These are phyloP conservation scores for Trichoderma reesei DNA, from an alignment of 495 filamentous ascomycete genomes.

Conservation along the genomic window DNA sequence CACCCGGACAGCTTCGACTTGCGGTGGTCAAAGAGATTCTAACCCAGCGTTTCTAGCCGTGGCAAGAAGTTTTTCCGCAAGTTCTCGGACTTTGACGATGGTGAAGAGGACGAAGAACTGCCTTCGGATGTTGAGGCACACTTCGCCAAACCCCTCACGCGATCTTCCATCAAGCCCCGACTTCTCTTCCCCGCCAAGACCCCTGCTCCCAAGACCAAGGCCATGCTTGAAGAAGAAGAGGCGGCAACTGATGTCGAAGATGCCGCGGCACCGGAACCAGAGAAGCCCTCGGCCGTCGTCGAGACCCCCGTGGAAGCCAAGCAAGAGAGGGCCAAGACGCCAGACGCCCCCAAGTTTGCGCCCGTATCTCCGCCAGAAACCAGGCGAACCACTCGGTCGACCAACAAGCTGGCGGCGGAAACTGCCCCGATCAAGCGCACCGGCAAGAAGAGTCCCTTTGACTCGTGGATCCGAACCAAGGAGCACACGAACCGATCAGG, in stretches of 20 bases:
- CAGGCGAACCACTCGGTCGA: conserved; percentile 39
- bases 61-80: conserved; percentile 79
- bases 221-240: conserved; percentile 48
- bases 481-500: conserved; percentile 16
- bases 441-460: conserved; percentile 52
- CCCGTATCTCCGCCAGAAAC: conserved; percentile 49
- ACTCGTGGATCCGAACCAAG: conserved; percentile 56
- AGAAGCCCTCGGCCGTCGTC: conserved; percentile 25
- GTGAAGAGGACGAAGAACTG: conserved; percentile 37
- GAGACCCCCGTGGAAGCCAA: conserved; percentile 19
- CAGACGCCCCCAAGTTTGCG: conserved; percentile 39
- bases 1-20: neutral
- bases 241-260: conserved; percentile 41
- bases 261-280: conserved; percentile 35
- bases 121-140: conserved; percentile 37
- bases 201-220: conserved; percentile 31
- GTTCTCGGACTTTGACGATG: conserved; percentile 35
- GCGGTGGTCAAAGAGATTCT: conserved; percentile 13
- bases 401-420: conserved; percentile 19
- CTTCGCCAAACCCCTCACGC: conserved; percentile 49
- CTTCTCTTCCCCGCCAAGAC: conserved; percentile 60
- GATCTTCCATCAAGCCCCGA: conserved; percentile 71
- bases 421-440: conserved; percentile 22
- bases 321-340: conserved; percentile 32
- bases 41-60: conserved; percentile 48